Conservation (phyloP, 2,329 filamentous ascomycete species). For the Aspergillus cejpii region DNA sequence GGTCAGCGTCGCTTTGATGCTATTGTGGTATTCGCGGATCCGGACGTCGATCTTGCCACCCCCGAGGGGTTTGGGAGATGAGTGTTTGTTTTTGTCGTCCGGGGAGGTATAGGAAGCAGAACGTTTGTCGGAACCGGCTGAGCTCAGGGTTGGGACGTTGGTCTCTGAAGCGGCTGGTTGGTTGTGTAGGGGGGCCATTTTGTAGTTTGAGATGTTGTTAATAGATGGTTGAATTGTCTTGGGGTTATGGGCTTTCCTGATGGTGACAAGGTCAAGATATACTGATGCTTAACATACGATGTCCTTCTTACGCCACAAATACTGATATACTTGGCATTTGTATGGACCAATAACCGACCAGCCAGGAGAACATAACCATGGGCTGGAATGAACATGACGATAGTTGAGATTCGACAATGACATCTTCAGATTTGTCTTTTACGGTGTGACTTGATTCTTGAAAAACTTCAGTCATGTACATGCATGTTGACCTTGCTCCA, state of each 20-base stretch:
- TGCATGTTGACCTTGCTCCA: too few species aligned
- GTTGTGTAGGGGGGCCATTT: not conserved
- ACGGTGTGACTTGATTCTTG: too few species aligned
- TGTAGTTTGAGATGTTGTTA: not conserved
- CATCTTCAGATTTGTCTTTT: too few species aligned
- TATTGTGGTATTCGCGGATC: conserved; percentile 12
- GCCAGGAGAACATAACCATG: too few species aligned
- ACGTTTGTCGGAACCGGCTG: conserved; percentile 6
- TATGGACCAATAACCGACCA: too few species aligned
- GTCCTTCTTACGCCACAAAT: not conserved
- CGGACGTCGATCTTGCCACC: not conserved
- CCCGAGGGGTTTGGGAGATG: not conserved
- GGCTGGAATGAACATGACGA: too few species aligned
- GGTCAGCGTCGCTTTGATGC: conserved; percentile 53
- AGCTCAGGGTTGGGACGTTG: conserved; percentile 10
- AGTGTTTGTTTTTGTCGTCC: not conserved
- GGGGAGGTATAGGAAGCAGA: conserved; percentile 9
- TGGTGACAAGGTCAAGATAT: not conserved
- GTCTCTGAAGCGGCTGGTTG: conserved; percentile 11
- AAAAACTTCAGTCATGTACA: too few species aligned
- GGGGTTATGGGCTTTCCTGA: not conserved
- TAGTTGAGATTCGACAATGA: too few species aligned
- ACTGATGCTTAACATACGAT: not conserved
- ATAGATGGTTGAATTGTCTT: not conserved
- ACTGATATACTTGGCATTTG: not conserved